Evolutionary conservation across 495 filamentous ascomycete genomes (phyloP), one percentile per base, ranked within the genome.

Genomic region (Tirmania nivea): DNA sequence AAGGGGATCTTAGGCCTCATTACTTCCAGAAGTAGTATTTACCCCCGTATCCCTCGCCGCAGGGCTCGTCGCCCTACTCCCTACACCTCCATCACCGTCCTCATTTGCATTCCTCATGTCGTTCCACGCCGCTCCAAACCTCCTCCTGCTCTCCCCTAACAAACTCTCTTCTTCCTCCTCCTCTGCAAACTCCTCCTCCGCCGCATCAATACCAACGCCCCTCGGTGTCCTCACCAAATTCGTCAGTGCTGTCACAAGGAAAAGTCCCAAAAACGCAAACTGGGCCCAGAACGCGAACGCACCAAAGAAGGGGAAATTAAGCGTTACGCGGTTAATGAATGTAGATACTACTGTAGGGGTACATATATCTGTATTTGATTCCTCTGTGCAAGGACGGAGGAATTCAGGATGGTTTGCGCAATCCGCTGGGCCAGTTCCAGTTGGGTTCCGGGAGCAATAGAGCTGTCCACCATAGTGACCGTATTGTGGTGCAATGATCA

Each of bases 271-370:
- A 68, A 96, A 96, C 11, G 73, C 78, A 60, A 94, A 94, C 63
- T 96, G 92, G 0, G 84, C 83, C 88, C 87, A 96, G 69, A 96
- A 97, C 55, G 82, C 75, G 11, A 96, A 71, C 35, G 77, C 81
- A n/a, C 90, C 90, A 67, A 97, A 94, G 62, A 94, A 83, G 14
- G 92, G 89, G 72, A 86, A 97, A 68, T 89, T 90, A 56, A 96
- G 70, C n/a, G 84, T 92, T 37, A 95, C 75, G 34, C 87, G 79
- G 64, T 97, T 94, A 52, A 96, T 70, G 69, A 97, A 94, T 0
- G 84, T 94, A 54, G 82, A 87, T 59, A 82, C 81, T 49, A 96
- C 79, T 48, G 76, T 89, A 0, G 90, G 86, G 14, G 86, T 96
- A 70, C 90, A 97, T 11, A 94, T 79, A 55, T 76, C 72, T 50